A percentile compares a stretch with the other conserved stretches of the same genome.
Conservation (phyloP, 805 yeast species). For the Saccharomycopsis selenospora region DNA sequence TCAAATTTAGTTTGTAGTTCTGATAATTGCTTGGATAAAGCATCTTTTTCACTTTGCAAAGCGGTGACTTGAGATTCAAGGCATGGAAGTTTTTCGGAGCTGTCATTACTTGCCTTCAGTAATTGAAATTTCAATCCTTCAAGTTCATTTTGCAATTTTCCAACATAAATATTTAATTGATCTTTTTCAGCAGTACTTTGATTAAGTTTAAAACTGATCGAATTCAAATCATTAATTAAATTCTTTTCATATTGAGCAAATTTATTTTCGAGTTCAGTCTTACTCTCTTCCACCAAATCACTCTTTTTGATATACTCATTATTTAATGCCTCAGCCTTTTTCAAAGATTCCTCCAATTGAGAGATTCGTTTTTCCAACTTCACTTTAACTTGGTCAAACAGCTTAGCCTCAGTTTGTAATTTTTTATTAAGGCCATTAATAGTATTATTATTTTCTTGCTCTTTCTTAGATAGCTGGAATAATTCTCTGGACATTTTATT, state of each 20-base stretch:
- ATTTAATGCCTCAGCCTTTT: slow-evolving; percentile 20
- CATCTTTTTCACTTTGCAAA: slow-evolving; percentile 24
- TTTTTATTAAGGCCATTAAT: slow-evolving; percentile 40
- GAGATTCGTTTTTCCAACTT: slow-evolving; percentile 22
- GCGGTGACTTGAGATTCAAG: slow-evolving; percentile 12
- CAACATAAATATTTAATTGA: slow-evolving; percentile 8
- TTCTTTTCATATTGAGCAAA: slow-evolving; percentile 19
- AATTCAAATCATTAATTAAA: slow-evolving; percentile 18
- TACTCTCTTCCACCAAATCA: slow-evolving; percentile 26
- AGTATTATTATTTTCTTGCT: slow-evolving; percentile 41
- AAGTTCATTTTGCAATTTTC: slow-evolving; percentile 24
- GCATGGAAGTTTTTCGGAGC: background rate
- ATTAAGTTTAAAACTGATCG: slow-evolving; percentile 20
- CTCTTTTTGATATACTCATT: slow-evolving; percentile 18
- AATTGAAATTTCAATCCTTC: slow-evolving; percentile 27
- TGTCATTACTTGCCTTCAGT: background rate
- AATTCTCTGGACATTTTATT: slow-evolving; percentile 86
- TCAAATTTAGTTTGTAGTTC: slow-evolving; percentile 26
- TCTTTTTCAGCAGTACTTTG: slow-evolving; percentile 22
- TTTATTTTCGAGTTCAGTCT: slow-evolving; percentile 21
- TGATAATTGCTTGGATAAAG: slow-evolving; percentile 24
- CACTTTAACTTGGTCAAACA: slow-evolving; percentile 30
- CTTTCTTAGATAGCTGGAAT: slow-evolving; percentile 54
- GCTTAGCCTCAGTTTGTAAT: slow-evolving; percentile 27
- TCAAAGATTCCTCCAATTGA: slow-evolving; percentile 22